Evolutionary conservation across 2,329 filamentous ascomycete species (phyloP).

Genomic region (Colletotrichum sp.): DNA sequence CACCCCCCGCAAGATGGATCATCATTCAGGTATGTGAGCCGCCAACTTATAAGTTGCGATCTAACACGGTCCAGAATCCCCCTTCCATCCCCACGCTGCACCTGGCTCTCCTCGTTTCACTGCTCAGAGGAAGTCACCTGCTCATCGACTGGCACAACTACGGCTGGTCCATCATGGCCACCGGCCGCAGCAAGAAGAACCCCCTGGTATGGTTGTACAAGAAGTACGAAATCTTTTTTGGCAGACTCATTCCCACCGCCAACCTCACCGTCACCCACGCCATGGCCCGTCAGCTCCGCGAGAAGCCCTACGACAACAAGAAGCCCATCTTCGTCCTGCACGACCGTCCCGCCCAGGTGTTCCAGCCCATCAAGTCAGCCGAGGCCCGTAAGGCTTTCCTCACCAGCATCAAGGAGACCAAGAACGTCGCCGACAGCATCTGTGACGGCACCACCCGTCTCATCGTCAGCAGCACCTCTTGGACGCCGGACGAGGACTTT

Average conservation of each 20-base stretch:
- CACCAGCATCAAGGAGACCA: constrained; percentile 67
- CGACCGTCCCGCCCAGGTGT: constrained; percentile 84
- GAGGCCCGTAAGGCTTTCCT: constrained; percentile 64
- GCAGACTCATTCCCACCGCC: constrained; percentile 67
- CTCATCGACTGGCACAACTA: constrained; percentile 99
- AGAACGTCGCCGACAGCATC: constrained; percentile 63
- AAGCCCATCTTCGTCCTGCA: constrained; percentile 76
- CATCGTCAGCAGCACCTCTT: constrained; percentile 92
- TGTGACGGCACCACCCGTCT: constrained; percentile 65
- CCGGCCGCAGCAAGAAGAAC: constrained; percentile 62
- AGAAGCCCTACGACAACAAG: constrained; percentile 67
- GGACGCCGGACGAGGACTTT: constrained; percentile 98
- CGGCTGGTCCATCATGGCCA: constrained; percentile 88
- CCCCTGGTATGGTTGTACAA: constrained; percentile 80
- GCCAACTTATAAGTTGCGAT: background rate
- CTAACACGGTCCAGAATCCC: constrained; percentile 69
- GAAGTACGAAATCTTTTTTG: constrained; percentile 77
- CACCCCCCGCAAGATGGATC: constrained; percentile 81
- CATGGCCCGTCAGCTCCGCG: constrained; percentile 76
- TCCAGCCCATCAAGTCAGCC: constrained; percentile 67
- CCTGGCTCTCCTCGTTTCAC: constrained; percentile 74
- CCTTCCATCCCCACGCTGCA: constrained; percentile 91
- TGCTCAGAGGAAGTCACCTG: constrained; percentile 79
- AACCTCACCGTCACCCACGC: constrained; percentile 90
- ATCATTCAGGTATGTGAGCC: constrained; percentile 71